Percentiles rank a stretch among this genome's conserved stretches.
phyloP scores from a whole-genome alignment of 306 rosid genomes.

The Coriaria nepalensis region DNA sequence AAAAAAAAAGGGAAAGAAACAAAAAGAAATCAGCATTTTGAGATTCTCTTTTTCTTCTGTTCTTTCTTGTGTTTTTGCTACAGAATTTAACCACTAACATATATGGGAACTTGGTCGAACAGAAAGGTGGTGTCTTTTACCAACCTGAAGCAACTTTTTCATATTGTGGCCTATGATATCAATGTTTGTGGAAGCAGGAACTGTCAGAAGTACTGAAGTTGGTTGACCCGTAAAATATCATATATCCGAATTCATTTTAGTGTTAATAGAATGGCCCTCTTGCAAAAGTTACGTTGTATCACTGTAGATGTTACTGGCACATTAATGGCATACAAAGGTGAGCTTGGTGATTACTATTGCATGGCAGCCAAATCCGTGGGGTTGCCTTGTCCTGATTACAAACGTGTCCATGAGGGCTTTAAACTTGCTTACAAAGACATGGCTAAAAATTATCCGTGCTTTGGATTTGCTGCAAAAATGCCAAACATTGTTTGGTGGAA shows the following conservation, averaged over 20 bases:
- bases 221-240: not conserved
- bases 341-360: conserved; percentile 94
- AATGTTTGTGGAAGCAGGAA: not conserved
- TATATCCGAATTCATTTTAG: not conserved
- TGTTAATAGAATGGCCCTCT: conserved; percentile 33
- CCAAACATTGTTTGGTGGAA: conserved; percentile 91
- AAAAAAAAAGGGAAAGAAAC: too few relatives aligned
- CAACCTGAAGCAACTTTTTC: not conserved
- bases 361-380: conserved; percentile 97
- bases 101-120: too few relatives aligned
- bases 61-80: too few relatives aligned
- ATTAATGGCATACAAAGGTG: conserved; percentile 87
- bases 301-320: conserved; percentile 93
- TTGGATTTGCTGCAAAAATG: conserved; percentile 73
- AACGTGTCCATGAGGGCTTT: conserved; percentile 79
- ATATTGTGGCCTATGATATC: conserved; percentile 1
- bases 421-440: conserved; percentile 76
- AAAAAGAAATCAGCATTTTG: too few relatives aligned
- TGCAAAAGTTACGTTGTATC: conserved; percentile 61
- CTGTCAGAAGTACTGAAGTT: conserved; percentile 1
- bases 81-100: too few relatives aligned
- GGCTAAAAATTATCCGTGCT: conserved; percentile 83
- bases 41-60: too few relatives aligned
- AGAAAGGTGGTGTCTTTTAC: not conserved
- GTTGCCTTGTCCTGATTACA: conserved; percentile 83